These are phyloP conservation scores for Cryptococcus deneoformans DNA, from an alignment of 1,284 basidiomycete genomes.

Conservation along the genomic window DNA sequence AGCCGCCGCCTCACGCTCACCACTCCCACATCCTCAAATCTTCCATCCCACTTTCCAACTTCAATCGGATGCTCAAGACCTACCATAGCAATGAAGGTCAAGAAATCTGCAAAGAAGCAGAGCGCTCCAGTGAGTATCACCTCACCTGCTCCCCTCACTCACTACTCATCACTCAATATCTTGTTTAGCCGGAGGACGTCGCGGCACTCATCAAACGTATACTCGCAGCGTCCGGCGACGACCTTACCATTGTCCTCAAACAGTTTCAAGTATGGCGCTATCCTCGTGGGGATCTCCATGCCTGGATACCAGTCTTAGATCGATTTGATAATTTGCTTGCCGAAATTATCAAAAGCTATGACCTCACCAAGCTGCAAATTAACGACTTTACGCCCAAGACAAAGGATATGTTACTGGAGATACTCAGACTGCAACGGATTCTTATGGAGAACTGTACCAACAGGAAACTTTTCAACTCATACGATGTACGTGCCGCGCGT, in stretches of 20 bases:
- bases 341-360: conserved; percentile 74
- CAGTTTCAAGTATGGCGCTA: conserved; percentile 68
- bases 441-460: conserved; percentile 98
- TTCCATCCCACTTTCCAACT: neutral
- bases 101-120: conserved; percentile 37
- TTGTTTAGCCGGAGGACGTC: conserved; percentile 30
- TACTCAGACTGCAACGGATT: conserved; percentile 83
- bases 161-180: neutral
- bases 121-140: conserved; percentile 25
- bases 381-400: conserved; percentile 73
- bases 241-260: conserved; percentile 23
- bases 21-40: neutral
- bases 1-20: neutral
- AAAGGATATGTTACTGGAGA: conserved; percentile 73
- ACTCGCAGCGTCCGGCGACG: conserved; percentile 22
- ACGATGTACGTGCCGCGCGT: conserved; percentile 68
- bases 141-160: neutral
- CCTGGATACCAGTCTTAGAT: conserved; percentile 94
- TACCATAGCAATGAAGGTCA: conserved; percentile 34
- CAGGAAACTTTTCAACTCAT: conserved; percentile 93
- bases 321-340: conserved; percentile 89
- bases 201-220: conserved; percentile 33
- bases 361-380: conserved; percentile 59
- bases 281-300: conserved; percentile 94
- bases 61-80: neutral